Base-by-base conservation (phyloP, 306 rosid genomes). In the Sicyos edulis region DNA sequence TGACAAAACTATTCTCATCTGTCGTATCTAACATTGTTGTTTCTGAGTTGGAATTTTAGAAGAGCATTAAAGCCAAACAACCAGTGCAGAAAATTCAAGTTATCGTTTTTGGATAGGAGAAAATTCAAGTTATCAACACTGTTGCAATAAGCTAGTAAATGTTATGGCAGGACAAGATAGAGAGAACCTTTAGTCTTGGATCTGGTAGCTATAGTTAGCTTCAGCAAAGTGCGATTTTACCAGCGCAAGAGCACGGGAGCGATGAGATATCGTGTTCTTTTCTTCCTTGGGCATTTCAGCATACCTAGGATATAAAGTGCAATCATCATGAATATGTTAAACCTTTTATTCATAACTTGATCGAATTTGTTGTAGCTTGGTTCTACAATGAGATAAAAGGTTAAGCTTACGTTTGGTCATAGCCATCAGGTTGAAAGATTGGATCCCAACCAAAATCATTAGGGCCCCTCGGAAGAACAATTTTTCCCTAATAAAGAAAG, bases 391-490 rank as follows among this genome's bases (percentile, higher is more conserved):
- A 62, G 16, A 16, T 4, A 74, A 2, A 40, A 40, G 45, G 45
- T 0, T 17, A 42, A 32, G 72, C 75, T 69, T 82, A 91, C 97
- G 97, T 91, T 89, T 87, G 92, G 49, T 86, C 85, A 24, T 58
- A 91, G 74, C 96, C 97, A 56, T 93, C 88, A 0, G 97, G 99
- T 75, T 91, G 96, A 75, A 93, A 93, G 44, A 93, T 73, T 2
- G 98, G 92, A 87, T 90, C 97, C 98, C 98, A 93, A 78, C 98
- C 97, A 52, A 93, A 93, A 85, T 88, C 92, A 75, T 83, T 81
- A 7, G 99, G 95, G 78, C 99, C 99, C 80, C 97, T 87, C 22
- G 95, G 78, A 49, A 79, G 86, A 83, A 91, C 97, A 73, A 91
- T 91, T 88, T 85, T 87, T 63, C 99, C 97, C 96, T 91, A 24